phyloP scores from a whole-genome alignment of 164 flowering plant genomes.

The Sextonia rubra region DNA sequence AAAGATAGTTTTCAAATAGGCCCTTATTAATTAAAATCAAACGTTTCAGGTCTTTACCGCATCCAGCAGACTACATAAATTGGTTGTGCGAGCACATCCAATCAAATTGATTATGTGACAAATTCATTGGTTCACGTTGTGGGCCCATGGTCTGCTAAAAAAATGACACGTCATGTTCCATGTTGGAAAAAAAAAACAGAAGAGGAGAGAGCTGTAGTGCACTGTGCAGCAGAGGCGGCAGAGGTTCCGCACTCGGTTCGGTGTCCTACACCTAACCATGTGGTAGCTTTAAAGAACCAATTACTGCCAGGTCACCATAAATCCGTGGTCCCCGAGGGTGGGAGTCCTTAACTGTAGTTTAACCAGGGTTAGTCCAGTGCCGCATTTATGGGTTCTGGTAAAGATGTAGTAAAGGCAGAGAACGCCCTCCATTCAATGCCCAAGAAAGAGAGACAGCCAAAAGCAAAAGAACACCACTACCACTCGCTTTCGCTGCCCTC shows the following conservation, averaged over 20 bases:
- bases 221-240: too few species aligned
- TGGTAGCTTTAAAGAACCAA: neutral
- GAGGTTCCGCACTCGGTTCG: neutral
- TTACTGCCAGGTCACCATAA: constrained; percentile 6
- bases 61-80: neutral
- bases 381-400: constrained; percentile 4
- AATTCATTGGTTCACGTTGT: neutral
- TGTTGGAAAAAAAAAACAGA: neutral
- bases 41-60: too few species aligned
- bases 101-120: neutral
- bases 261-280: constrained; percentile 2
- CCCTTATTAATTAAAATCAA: too few species aligned
- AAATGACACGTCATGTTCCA: neutral
- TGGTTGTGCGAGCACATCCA: neutral
- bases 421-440: constrained; percentile 8
- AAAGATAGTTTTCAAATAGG: too few species aligned
- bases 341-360: neutral
- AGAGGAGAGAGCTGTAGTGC: too few species aligned
- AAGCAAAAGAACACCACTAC: neutral
- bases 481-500: neutral
- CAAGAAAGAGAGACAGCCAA: neutral
- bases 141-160: neutral
- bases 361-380: neutral
- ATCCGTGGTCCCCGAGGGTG: constrained; percentile 3
- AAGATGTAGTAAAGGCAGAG: constrained; percentile 3